phyloP scores from a whole-genome alignment of 169 alveolate genomes.

The Plasmodium ovale region DNA sequence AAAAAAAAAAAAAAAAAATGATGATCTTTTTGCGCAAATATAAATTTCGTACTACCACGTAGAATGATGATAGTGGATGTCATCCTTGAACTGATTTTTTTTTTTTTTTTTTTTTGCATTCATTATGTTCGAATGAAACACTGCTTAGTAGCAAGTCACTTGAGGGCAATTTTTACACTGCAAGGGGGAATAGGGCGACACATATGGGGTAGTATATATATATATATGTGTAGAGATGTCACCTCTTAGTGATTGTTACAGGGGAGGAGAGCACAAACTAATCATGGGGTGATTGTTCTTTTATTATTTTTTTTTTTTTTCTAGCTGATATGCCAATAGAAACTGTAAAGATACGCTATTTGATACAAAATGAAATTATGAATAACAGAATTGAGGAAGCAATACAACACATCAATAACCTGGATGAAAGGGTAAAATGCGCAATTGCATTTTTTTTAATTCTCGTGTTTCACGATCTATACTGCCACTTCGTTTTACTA shows the following conservation, averaged over 20 bases:
- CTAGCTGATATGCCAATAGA: slow-evolving; percentile 74
- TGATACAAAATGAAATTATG: slow-evolving; percentile 60
- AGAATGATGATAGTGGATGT: slow-evolving; percentile 68
- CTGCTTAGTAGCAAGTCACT: neutral
- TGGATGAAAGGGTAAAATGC: slow-evolving; percentile 51
- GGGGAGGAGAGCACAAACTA: too few relatives aligned
- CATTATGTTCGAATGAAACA: neutral
- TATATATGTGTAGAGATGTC: neutral
- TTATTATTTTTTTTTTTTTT: too few relatives aligned
- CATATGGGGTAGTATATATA: too few relatives aligned
- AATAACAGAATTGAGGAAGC: slow-evolving; percentile 71
- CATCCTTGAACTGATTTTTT: slow-evolving; percentile 78
- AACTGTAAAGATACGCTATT: slow-evolving; percentile 60
- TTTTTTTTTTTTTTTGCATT: slow-evolving; percentile 35
- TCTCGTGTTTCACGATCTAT: neutral
- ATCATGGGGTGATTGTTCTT: too few relatives aligned
- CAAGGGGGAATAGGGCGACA: neutral
- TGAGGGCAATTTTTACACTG: neutral
- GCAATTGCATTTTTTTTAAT: slow-evolving; percentile 2
- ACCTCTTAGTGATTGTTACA: too few relatives aligned
- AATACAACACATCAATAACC: slow-evolving; percentile 64
- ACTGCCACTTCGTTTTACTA: neutral
- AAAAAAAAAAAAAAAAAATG: slow-evolving; percentile 40
- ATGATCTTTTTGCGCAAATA: slow-evolving; percentile 63
- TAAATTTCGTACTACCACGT: slow-evolving; percentile 61